Percentiles rank a stretch among this genome's conserved stretches.
Evolutionary conservation across 2,329 filamentous ascomycete genomes (phyloP).

Genomic region (Exophiala dermatitidis): DNA sequence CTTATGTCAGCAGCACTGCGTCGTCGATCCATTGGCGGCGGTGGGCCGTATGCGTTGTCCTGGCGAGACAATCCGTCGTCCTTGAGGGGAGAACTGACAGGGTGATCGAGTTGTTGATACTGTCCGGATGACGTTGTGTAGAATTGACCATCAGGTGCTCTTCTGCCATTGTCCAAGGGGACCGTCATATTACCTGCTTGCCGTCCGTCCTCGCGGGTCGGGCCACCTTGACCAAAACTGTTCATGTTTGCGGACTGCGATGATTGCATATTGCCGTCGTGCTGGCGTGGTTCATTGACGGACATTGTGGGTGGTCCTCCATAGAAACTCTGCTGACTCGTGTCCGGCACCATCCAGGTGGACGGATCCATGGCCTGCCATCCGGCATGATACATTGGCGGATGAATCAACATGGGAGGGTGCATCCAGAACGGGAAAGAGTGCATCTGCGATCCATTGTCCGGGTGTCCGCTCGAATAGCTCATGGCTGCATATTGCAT

Average conservation of each 20-base stretch:
- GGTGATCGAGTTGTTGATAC: constrained; percentile 1
- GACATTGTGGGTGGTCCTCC: not conserved
- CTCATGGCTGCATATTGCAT: constrained; percentile 5
- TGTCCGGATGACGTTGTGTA: not conserved
- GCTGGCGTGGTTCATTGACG: not conserved
- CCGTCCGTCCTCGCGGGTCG: not conserved
- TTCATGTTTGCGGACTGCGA: not conserved
- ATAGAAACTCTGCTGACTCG: constrained; percentile 4
- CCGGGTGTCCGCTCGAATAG: constrained; percentile 3
- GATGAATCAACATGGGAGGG: constrained; percentile 12
- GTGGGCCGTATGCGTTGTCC: not conserved
- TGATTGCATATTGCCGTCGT: not conserved
- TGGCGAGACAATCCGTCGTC: not conserved
- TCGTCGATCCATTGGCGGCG: not conserved
- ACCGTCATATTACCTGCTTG: not conserved
- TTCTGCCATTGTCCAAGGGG: not conserved
- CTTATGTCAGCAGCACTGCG: constrained; percentile 11
- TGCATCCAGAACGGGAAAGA: constrained; percentile 10
- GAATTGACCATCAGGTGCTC: constrained; percentile 3
- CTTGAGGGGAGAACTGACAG: constrained; percentile 8
- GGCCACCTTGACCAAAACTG: not conserved
- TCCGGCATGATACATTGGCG: constrained; percentile 13
- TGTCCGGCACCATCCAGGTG: constrained; percentile 1
- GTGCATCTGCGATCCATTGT: constrained; percentile 1
- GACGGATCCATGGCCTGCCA: constrained; percentile 10